A percentile compares a stretch with the other conserved stretches of the same genome.
phyloP scores from a whole-genome alignment of 2,329 filamentous ascomycete genomes.

The Exophiala calicioides region DNA sequence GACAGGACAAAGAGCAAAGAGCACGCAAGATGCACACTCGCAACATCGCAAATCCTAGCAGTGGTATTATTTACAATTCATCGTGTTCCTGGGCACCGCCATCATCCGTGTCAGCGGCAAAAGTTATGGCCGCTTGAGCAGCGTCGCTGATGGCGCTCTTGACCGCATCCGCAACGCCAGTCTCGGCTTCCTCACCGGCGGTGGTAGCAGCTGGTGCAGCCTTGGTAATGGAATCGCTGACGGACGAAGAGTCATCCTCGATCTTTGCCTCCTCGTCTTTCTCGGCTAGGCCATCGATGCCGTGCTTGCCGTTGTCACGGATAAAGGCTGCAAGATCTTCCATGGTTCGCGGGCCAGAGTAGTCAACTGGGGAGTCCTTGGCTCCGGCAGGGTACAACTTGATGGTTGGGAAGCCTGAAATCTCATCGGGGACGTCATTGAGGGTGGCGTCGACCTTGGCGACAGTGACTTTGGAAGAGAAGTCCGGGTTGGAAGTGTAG shows the following conservation, averaged over 20 bases:
- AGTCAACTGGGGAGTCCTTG: constrained; percentile 83
- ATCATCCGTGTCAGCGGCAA: constrained; percentile 28
- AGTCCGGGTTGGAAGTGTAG: constrained; percentile 53
- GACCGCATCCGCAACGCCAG: constrained; percentile 47
- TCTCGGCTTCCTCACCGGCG: constrained; percentile 61
- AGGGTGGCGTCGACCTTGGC: constrained; percentile 92
- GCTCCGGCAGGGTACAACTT: constrained; percentile 91
- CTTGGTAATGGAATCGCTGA: constrained; percentile 32
- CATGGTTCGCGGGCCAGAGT: constrained; percentile 81
- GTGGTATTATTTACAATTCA: constrained; percentile 25
- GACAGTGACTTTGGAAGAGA: constrained; percentile 63
- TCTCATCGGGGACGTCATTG: constrained; percentile 97
- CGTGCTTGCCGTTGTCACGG: constrained; percentile 91
- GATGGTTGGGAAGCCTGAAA: constrained; percentile 98
- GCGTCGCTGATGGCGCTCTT: constrained; percentile 24
- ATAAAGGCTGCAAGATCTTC: constrained; percentile 92
- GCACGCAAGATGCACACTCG: not conserved
- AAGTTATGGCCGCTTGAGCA: constrained; percentile 25
- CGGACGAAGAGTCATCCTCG: constrained; percentile 54
- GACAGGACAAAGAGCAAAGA: not conserved
- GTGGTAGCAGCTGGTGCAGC: constrained; percentile 33
- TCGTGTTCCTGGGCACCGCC: constrained; percentile 29
- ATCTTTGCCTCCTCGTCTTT: constrained; percentile 60
- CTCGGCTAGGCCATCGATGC: constrained; percentile 65
- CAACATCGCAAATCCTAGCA: not conserved